Evolutionary conservation across 2,329 filamentous ascomycete genomes (phyloP).

Genomic region (Fusarium devonianum): DNA sequence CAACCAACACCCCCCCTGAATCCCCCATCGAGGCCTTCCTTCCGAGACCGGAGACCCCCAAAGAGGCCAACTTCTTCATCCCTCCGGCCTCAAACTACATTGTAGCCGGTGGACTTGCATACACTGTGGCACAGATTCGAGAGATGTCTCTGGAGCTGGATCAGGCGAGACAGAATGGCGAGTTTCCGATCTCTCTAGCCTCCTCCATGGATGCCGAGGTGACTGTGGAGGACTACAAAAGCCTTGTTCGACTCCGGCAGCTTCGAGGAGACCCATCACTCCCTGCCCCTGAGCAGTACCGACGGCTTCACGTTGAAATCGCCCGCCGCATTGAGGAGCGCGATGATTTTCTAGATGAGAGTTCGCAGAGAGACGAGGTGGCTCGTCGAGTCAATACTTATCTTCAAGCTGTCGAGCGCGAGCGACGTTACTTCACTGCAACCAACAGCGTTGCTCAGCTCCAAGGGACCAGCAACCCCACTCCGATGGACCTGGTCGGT

Average conservation of each 20-base stretch:
- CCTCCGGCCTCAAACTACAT: background rate
- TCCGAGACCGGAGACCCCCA: background rate
- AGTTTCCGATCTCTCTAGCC: constrained; percentile 45
- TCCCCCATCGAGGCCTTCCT: constrained; percentile 30
- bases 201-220: constrained; percentile 38
- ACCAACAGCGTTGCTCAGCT: constrained; percentile 4
- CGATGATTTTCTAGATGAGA: constrained; percentile 38
- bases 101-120: background rate
- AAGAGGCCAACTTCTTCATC: background rate
- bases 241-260: constrained; percentile 42
- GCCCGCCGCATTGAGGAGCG: constrained; percentile 47
- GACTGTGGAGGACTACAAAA: constrained; percentile 44
- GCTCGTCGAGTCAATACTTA: constrained; percentile 38
- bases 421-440: constrained; percentile 31
- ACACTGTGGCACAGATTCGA: constrained; percentile 31
- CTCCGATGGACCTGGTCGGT: constrained; percentile 9
- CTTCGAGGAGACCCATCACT: constrained; percentile 28
- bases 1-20: constrained; percentile 30
- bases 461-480: background rate
- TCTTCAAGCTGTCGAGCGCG: constrained; percentile 37
- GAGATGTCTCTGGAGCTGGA: constrained; percentile 44
- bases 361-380: constrained; percentile 31
- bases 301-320: constrained; percentile 43
- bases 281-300: constrained; percentile 35
- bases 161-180: constrained; percentile 43